Evolutionary conservation across 805 yeast species (phyloP).

Genomic region (Pichia ethanolica): DNA sequence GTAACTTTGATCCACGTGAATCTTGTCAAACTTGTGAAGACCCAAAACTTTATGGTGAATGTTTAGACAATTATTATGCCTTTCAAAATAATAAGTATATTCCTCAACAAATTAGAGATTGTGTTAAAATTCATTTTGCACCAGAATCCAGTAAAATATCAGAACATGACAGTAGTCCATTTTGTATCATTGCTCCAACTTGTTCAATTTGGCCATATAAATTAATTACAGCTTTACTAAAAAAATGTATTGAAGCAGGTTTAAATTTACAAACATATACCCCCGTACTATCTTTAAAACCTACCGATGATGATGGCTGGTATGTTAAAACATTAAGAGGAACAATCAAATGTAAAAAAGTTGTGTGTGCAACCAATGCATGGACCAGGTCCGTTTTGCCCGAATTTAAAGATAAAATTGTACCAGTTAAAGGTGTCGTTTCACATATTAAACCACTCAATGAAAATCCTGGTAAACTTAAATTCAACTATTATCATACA

Average conservation of each 20-base stretch:
- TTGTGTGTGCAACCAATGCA: conserved; percentile 32
- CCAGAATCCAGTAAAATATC: conserved; percentile 23
- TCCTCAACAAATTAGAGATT: conserved; percentile 19
- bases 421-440: conserved; percentile 31
- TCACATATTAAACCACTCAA: conserved; percentile 21
- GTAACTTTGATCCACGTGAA: conserved; percentile 30
- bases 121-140: conserved; percentile 27
- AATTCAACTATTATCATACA: conserved; percentile 17
- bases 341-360: conserved; percentile 22
- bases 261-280: conserved; percentile 35
- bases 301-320: conserved; percentile 20
- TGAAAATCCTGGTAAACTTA: conserved; percentile 1
- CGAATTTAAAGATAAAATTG: conserved; percentile 20
- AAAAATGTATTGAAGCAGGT: conserved; percentile 28
- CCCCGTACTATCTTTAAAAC: conserved; percentile 22
- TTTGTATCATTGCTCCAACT: conserved; percentile 34
- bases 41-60: conserved; percentile 6
- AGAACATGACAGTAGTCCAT: conserved; percentile 23
- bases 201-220: conserved; percentile 41
- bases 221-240: conserved; percentile 30
- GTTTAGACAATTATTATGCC: conserved; percentile 17
- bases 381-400: conserved; percentile 18
- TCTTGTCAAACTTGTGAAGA: conserved; percentile 31
- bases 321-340: conserved; percentile 22
- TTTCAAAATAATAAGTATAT: conserved; percentile 26